Evolutionary conservation across 2,329 filamentous ascomycete species (phyloP), one percentile per base, ranked within the genome.

Genomic region (Xylaria sp.): DNA sequence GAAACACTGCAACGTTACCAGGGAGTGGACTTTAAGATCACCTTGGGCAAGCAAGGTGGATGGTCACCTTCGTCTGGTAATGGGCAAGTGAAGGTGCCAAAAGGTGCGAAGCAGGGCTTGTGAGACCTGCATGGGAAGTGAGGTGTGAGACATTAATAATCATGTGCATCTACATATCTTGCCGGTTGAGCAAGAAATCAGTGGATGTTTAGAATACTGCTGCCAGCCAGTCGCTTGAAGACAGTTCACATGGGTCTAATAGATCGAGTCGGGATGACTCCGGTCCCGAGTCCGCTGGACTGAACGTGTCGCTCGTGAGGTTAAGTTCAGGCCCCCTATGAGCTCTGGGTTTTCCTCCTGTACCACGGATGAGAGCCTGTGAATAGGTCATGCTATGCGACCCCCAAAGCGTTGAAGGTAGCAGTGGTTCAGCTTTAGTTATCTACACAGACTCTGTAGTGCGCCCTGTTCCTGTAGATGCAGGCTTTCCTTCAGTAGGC

Each of bases 1-100:
- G 34, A n/a, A 47, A 29, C 37, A 26, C 19, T 62, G 59, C 59
- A 62, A 62, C 59, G 59, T 62, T 62, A 62, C 59, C 50, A 50
- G 45, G 49, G 50, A 41, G 42, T 47, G 18, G 54, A 18, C 19
- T 20, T 18, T 19, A 37, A 56, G 17, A 51, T 43, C 48, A 43
- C 19, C 34, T 49, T 41, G 29, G 20, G 50, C 19, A 19, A 40
- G 19, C 43, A 17, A 47, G 29, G 11, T 13, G 3, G 29, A 7
- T 13, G 11, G 29, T 34, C 29, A 34, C 29, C 29, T 34, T 34
- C 16, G 29, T 34, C 29, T 34, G 11, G 9, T 13, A 34, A 34
- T 34, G 29, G n/a, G 29, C 16, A 34, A 34, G 29, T 13, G 29
- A 34, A 13, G 3, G 29, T 34, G 29, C 29, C 29, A 34, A 34